A percentile compares a stretch with the other conserved stretches of the same genome.
These are phyloP conservation scores for Diaporthe helianthi DNA, from an alignment of 2,329 filamentous ascomycete species.

Conservation along the genomic window DNA sequence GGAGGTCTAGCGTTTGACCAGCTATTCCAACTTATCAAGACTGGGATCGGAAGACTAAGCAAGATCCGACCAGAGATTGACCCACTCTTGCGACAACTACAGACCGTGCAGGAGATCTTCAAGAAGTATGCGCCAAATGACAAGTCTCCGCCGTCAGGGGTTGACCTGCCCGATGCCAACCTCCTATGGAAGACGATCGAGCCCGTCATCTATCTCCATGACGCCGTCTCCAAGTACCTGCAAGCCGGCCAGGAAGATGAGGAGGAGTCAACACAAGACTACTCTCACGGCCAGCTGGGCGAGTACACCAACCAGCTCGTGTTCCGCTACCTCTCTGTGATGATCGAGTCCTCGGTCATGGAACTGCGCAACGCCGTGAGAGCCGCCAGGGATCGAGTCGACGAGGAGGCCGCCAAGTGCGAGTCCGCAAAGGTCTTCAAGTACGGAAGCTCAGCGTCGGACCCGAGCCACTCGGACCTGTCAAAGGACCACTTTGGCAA, in stretches of 20 bases:
- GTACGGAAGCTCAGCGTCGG: slow-evolving; percentile 49
- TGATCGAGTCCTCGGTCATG: slow-evolving; percentile 43
- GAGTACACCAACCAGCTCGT: slow-evolving; percentile 43
- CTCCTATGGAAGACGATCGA: slow-evolving; percentile 42
- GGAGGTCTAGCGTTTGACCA: slow-evolving; percentile 42
- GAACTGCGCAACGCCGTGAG: slow-evolving; percentile 42
- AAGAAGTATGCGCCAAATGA: slow-evolving; percentile 36
- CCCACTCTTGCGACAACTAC: slow-evolving; percentile 39
- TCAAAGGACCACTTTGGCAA: slow-evolving; percentile 68
- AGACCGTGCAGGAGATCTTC: slow-evolving; percentile 41
- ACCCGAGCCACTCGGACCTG: slow-evolving; percentile 65
- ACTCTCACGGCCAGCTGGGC: slow-evolving; percentile 40
- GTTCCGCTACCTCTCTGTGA: slow-evolving; percentile 41
- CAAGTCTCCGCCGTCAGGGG: not conserved
- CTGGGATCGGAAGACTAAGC: slow-evolving; percentile 37
- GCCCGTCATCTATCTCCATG: slow-evolving; percentile 42
- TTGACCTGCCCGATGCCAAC: slow-evolving; percentile 37
- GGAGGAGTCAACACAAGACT: slow-evolving; percentile 37
- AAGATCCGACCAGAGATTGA: slow-evolving; percentile 37
- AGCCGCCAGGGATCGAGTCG: slow-evolving; percentile 42
- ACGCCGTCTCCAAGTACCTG: slow-evolving; percentile 41
- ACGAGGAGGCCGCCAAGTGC: slow-evolving; percentile 42
- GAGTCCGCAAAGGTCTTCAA: slow-evolving; percentile 40
- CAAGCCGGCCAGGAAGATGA: slow-evolving; percentile 41
- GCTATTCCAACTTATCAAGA: slow-evolving; percentile 41